Base-by-base conservation (phyloP, 1,284 basidiomycete species). In the Cutaneotrichosporon sp. region DNA sequence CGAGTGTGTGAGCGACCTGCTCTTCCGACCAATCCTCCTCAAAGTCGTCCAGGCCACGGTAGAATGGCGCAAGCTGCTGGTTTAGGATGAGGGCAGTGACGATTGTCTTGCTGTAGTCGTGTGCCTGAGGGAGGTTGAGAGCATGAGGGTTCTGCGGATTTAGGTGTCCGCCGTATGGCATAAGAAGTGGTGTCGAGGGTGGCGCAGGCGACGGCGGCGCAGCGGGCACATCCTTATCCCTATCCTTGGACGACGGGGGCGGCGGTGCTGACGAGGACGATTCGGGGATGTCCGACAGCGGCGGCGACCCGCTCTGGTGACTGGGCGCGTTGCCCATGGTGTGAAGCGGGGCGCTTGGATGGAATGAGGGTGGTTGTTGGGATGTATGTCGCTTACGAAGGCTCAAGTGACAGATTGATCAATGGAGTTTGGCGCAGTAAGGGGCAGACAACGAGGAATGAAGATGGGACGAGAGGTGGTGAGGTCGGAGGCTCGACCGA, bases 41-140 rank as follows among this genome's bases (percentile, higher is more conserved):
- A 68, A 88, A 97, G 61, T 97, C 94, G 66, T 97, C 92, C 26
- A 96, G 79, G 4, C 93, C 92, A 39, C 90, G 82, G 75, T 97
- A 98, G 77, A 97, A 97, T 0, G 96, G 96, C 0, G 92, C 90
- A 24, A 98, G 82, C 66, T 83, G 85, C 68, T 90, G 85, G 59
- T 88, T 85, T 64, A 87, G 78, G 73, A 98, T 93, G 67, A 90
- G 81, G 68, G 87, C 84, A 48, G 87, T 85, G 55, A 96, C 92
- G 55, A 90, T 78, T 54, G 82, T 75, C 65, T 94, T 88, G 69
- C 90, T 88, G 84, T 92, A 98, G 75, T 97, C 93, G 68, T 84
- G 81, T 33, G 82, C 78, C 42, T 71, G 72, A 5, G 68, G 69
- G 22, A 71, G 68, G 25, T 70, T 65, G 35, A 88, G 88, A 11